These are phyloP conservation scores for Candida sithepensis DNA, from an alignment of 805 yeast genomes.

Conservation along the genomic window DNA sequence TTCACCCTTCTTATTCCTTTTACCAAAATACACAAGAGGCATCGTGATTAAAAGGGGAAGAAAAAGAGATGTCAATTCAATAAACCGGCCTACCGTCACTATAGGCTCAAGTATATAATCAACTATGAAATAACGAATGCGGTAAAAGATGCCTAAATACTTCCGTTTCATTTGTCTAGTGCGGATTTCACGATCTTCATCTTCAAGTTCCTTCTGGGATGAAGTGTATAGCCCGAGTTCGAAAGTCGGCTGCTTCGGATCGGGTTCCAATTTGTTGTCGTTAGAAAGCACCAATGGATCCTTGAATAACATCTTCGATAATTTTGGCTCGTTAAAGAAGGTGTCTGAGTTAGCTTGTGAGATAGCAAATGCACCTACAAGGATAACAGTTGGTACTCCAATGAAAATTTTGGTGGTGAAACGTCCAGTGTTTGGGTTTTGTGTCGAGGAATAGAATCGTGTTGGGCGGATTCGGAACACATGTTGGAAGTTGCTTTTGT, in stretches of 20 bases:
- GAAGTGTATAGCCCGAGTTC: constrained; percentile 63
- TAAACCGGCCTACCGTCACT: constrained; percentile 61
- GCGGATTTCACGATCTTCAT: constrained; percentile 36
- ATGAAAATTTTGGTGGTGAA: background rate
- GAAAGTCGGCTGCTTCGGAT: constrained; percentile 55
- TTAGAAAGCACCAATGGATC: constrained; percentile 15
- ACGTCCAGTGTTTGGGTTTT: background rate
- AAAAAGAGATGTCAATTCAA: constrained; percentile 63
- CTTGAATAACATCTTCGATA: constrained; percentile 14
- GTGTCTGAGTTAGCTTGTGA: background rate
- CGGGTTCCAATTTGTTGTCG: constrained; percentile 40
- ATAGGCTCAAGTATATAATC: constrained; percentile 69
- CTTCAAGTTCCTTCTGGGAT: constrained; percentile 53
- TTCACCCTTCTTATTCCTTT: constrained; percentile 35
- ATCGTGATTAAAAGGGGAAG: constrained; percentile 61
- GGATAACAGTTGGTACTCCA: constrained; percentile 8
- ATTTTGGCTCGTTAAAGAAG: constrained; percentile 12
- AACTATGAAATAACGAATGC: constrained; percentile 39
- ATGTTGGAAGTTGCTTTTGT: constrained; percentile 1
- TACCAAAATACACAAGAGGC: constrained; percentile 64
- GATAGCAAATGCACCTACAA: constrained; percentile 2
- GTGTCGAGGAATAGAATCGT: background rate
- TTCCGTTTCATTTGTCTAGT: constrained; percentile 16
- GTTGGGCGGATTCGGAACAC: background rate
- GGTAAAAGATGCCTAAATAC: constrained; percentile 32